Evolutionary conservation across 768 basidiomycete species (phyloP).

Genomic region (Paxillus ammoniavirescens): DNA sequence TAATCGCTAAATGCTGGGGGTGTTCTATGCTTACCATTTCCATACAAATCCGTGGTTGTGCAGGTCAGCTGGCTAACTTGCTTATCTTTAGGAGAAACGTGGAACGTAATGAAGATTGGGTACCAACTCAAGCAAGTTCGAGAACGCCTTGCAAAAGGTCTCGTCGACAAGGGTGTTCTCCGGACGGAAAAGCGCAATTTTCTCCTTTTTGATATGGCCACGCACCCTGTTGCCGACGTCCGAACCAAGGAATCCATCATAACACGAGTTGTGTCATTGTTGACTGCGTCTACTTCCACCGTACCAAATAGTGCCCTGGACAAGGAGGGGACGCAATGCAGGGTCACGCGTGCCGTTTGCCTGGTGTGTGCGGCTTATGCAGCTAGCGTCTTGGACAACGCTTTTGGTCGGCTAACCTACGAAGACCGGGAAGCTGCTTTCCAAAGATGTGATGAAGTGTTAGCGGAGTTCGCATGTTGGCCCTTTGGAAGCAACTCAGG

Average conservation of each 20-base stretch:
- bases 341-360: constrained; percentile 76
- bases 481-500: constrained; percentile 62
- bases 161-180: constrained; percentile 98
- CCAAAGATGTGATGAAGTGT: constrained; percentile 88
- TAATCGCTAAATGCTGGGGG: not conserved
- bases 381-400: constrained; percentile 93
- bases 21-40: not conserved
- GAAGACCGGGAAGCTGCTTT: constrained; percentile 95
- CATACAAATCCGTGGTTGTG: not conserved
- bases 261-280: constrained; percentile 67
- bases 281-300: constrained; percentile 80
- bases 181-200: constrained; percentile 99
- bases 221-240: constrained; percentile 93
- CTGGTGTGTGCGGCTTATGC: constrained; percentile 92
- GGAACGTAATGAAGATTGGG: constrained; percentile 99
- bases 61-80: not conserved
- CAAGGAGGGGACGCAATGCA: constrained; percentile 77
- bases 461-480: constrained; percentile 90
- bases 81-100: constrained; percentile 81
- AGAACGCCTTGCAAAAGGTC: constrained; percentile 93
- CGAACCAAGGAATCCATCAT: constrained; percentile 87
- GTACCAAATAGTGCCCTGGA: constrained; percentile 74
- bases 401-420: constrained; percentile 82
- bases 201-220: constrained; percentile 99
- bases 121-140: constrained; percentile 99